Evolutionary conservation across 2,329 filamentous ascomycete species (phyloP), one percentile per base, ranked within the genome.

Genomic region (Stagonosporopsis chrysanthemi): DNA sequence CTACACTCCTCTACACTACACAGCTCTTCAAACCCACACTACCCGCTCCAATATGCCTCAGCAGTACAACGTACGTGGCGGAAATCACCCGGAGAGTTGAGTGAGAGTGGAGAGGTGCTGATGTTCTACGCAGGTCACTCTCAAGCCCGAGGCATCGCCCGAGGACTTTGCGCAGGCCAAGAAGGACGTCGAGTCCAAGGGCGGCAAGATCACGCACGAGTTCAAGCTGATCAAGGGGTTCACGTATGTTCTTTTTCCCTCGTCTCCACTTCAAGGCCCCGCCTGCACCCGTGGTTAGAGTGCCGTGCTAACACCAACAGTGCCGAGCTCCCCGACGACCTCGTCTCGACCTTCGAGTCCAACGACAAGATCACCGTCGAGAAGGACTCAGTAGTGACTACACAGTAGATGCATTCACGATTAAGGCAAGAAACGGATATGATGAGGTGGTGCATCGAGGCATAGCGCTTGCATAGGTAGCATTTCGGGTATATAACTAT

Each of bases 221-320:
- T 97, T 91, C 83, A 88, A 80, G 60, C 79, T 97, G 69, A 92
- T 97, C 84, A 96, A 94, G 82, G 93, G 90, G 56, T 97, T 97
- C 82, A 88, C 90, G 94, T 97, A 87, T 67, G 90, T 83, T 31
- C 29, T 31, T 11, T 12, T 1, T 7, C 29, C 29, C 29, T 9
- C 11, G 7, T 31, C 29, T 31, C 11, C 11, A 12, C 29, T 12
- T 31, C 19, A 19, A 19, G 19, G 3, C 19, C 19, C 29, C 24
- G 11, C 29, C 29, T 14, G 12, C 29, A 12, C 11, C 29, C 29
- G 12, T 31, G 29, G 6, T 14, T 31, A 9, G 8, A 31, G 29
- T 31, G 29, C 48, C 29, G 39, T 26, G 28, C 61, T 63, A 23
- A 65, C 55, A 23, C 22, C 22, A 12, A 22, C 59, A 97, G 93